Base-by-base conservation (phyloP, 441 rosid genomes). In the Flueggea neowawraea region DNA sequence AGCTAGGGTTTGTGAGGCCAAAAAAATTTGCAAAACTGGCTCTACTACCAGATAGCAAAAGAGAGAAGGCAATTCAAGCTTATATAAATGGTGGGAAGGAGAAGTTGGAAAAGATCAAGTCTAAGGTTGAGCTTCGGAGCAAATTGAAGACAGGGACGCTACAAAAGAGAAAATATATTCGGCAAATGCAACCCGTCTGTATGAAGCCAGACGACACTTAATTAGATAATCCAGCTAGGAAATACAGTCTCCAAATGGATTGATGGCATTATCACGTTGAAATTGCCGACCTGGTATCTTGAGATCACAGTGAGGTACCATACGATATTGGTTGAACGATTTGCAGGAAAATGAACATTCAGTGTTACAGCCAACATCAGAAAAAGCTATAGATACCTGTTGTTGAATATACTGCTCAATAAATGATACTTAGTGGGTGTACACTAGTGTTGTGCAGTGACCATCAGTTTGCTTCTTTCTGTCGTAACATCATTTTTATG, bases 1-100 rank as follows among this genome's bases (percentile, higher is more conserved):
- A 83, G 66, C 90, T 94, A 36, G 96, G 96, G 56, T 60, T 73
- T 58, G 87, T 94, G 55, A 71, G 94, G 74, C 97, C 97, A 12
- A 91, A 91, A 78, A 89, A 86, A 74, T 94, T 94, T 69, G 82
- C 97, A 3, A 84, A 85, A 66, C 74, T 89, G 69, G 97, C 97
- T 73, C 72, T 91, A 80, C 70, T 94, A 59, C 76, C 97, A 13
- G 89, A 75, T 66, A 88, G 82, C 16, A 78, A 66, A 72, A 84
- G 99, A 73, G 89, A 78, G 47, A 80, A 77, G 70, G 94, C 82
- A 28, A 94, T 91, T 64, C 76, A 71, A 68, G 87, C 83, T 49
- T 92, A 91, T 69, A 82, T 89, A 50, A 87, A 82, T 67, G 94
- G 91, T 57, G 75, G 80, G 16, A 78, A 81, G 58, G 90, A 84